Evolutionary conservation across 441 rosid species (phyloP), one percentile per base, ranked within the genome.

Genomic region (Flueggea neowawraea): DNA sequence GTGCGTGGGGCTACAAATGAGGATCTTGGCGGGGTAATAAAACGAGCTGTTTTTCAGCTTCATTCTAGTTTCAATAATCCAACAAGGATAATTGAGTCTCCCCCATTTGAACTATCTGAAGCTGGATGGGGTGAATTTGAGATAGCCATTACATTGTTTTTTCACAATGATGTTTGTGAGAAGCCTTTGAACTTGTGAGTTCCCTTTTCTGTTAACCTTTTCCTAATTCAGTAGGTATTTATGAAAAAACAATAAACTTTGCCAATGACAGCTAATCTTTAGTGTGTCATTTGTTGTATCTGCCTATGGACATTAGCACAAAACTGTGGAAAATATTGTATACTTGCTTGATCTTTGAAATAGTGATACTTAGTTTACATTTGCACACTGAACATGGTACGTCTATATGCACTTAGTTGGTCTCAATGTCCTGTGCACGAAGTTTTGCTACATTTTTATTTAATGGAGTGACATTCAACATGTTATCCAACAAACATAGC

Each of bases 121-220:
- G 77, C 84, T 55, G 99, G 97, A 3, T 94, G 96, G 99, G 99
- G 99, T 61, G 99, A 95, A 79, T 91, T 91, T 64, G 89, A 84
- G 69, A 87, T 95, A 50, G 89, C 78, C 33, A 86, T 95, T 65
- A 79, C 96, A 47, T 63, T 95, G 33, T 77, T 82, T 73, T 77
- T 95, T 75, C 97, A 89, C 49, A 69, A 62, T 49, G 88, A 89
- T 60, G 89, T 77, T 57, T 84, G 90, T 60, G 92, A 89, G 48
- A 84, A 81, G 79, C 87, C 84, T 39, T 58, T 91, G 69, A 83
- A 86, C 65, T 68, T 94, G 96, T 89, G 78, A 86, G 97, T 78
- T 58, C 8, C 54, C 31, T 61, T 31, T 13, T 48, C 57, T 41
- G 16, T 47, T 9, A 47, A 10, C 0, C 14, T 47, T 11, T 10